These are phyloP conservation scores for Tephrocybe rancida DNA, from an alignment of 768 basidiomycete genomes.

Conservation along the genomic window DNA sequence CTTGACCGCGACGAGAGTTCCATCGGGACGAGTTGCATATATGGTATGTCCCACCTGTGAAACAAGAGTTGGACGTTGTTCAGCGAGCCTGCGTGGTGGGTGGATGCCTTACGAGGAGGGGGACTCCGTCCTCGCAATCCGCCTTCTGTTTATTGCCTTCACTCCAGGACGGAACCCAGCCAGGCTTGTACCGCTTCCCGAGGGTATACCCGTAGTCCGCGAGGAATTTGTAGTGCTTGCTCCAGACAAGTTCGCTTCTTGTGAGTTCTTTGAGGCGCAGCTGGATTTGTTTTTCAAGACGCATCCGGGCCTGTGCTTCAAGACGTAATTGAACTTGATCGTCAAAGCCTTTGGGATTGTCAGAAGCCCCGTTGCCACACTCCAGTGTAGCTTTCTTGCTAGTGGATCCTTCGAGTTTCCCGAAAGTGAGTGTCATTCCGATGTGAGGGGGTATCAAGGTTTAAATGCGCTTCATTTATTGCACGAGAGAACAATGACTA, in stretches of 20 bases:
- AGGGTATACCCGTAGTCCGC: constrained; percentile 17
- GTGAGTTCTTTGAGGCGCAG: neutral
- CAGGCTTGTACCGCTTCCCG: constrained; percentile 17
- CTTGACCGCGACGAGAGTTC: constrained; percentile 21
- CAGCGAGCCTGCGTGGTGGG: neutral
- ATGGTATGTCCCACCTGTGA: constrained; percentile 6
- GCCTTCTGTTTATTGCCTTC: neutral
- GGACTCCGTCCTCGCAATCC: constrained; percentile 2
- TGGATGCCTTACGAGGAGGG: neutral
- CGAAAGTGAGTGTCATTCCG: too few relatives aligned
- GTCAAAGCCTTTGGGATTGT: too few relatives aligned
- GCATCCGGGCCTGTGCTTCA: neutral
- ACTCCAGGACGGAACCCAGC: constrained; percentile 21
- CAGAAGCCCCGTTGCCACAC: too few relatives aligned
- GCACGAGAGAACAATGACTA: too few relatives aligned
- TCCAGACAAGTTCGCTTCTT: constrained; percentile 15
- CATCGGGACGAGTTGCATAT: constrained; percentile 24
- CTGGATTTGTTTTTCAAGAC: too few relatives aligned
- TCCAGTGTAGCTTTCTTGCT: too few relatives aligned
- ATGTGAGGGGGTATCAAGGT: too few relatives aligned
- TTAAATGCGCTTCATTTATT: too few relatives aligned
- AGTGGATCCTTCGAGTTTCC: too few relatives aligned
- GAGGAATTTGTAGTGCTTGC: constrained; percentile 14
- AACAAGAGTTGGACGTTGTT: neutral
- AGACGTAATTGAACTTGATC: neutral